phyloP scores from a whole-genome alignment of 495 filamentous ascomycete species.

The Lichina pygmaea region DNA sequence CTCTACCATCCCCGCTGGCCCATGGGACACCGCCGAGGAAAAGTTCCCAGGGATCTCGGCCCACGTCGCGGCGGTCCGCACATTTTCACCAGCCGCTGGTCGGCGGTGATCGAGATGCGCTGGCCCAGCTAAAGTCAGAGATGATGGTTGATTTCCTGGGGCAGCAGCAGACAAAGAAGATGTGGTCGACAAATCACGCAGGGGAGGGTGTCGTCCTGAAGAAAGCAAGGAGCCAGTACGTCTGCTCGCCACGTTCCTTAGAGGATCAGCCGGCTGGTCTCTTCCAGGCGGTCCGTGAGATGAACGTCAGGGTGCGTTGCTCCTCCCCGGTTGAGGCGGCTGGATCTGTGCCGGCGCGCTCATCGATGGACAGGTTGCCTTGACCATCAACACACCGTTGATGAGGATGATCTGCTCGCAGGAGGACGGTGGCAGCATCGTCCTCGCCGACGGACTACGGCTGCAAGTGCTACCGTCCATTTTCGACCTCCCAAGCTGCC shows the following conservation, averaged over 20 bases:
- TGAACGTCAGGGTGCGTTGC: conserved; percentile 27
- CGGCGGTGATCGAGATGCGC: conserved; percentile 12
- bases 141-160: conserved; percentile 36
- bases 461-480: conserved; percentile 32
- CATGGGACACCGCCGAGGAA: no score
- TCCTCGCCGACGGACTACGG: conserved; percentile 25
- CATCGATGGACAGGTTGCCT: conserved; percentile 17
- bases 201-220: conserved; percentile 36
- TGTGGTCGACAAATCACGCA: conserved; percentile 25
- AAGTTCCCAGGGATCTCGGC: neutral
- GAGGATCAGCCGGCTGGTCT: conserved; percentile 19
- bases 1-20: no score
- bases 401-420: conserved; percentile 25
- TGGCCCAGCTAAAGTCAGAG: conserved; percentile 26
- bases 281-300: conserved; percentile 19
- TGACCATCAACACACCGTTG: conserved; percentile 30
- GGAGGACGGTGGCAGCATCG: conserved; percentile 20
- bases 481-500: conserved; percentile 22
- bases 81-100: conserved; percentile 20
- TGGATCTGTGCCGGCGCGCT: neutral
- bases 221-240: conserved; percentile 23
- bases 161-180: conserved; percentile 26
- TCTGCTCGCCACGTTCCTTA: conserved; percentile 27
- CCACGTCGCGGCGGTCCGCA: conserved; percentile 5
- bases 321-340: neutral